phyloP scores from a whole-genome alignment of 2,329 filamentous ascomycete genomes.

The Penicillium sp. region DNA sequence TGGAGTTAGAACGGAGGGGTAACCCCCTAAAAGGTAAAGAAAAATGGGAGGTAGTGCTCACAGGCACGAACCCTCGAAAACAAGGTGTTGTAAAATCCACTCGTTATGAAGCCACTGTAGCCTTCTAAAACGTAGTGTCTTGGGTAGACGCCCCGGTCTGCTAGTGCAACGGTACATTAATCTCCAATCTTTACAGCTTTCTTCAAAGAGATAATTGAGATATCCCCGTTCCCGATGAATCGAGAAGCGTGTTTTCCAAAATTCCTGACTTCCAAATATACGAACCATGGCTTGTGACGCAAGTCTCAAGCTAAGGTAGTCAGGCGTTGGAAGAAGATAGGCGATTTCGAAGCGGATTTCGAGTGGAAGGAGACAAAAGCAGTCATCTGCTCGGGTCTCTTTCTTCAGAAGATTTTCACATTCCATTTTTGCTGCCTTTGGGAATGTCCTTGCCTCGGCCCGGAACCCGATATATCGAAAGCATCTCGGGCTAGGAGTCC shows the following conservation, averaged over 20 bases:
- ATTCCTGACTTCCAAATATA: constrained; percentile 1
- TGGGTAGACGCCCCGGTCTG: neutral
- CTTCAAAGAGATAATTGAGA: neutral
- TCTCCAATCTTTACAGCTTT: neutral
- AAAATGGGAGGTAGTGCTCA: no score
- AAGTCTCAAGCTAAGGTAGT: constrained; percentile 6
- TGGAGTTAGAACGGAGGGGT: no score
- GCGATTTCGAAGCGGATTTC: constrained; percentile 7
- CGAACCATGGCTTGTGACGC: constrained; percentile 1
- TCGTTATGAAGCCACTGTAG: neutral
- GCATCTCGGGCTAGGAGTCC: neutral
- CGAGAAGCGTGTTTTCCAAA: constrained; percentile 4
- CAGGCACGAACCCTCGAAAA: no score
- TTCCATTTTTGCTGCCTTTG: neutral
- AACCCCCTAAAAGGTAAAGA: no score
- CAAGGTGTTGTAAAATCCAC: neutral
- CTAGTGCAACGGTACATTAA: neutral
- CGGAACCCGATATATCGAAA: neutral
- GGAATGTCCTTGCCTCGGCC: neutral
- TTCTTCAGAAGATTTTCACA: neutral
- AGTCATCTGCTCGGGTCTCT: neutral
- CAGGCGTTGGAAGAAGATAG: constrained; percentile 2
- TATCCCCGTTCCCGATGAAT: constrained; percentile 3
- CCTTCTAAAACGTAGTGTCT: neutral
- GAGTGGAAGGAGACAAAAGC: neutral